Percentiles rank a stretch among this genome's conserved stretches.
phyloP scores from a whole-genome alignment of 2,329 filamentous ascomycete genomes.

The Paecilomyces sp. region DNA sequence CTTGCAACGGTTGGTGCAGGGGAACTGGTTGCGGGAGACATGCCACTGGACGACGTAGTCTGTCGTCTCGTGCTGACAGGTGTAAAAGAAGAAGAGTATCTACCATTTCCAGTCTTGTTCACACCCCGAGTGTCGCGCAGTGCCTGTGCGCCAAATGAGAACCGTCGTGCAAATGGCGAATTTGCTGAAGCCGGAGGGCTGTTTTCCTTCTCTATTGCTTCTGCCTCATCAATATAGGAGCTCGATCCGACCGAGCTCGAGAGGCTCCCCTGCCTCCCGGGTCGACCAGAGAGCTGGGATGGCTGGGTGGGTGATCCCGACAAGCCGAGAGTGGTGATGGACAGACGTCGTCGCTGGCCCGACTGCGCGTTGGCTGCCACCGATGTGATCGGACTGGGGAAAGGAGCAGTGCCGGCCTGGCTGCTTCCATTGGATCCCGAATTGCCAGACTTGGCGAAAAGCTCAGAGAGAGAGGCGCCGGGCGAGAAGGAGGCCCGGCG shows the following conservation, averaged over 20 bases:
- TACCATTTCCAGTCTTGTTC: constrained; percentile 56
- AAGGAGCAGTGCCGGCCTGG: constrained; percentile 5
- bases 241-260: constrained; percentile 52
- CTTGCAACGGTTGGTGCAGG: constrained; percentile 26
- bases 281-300: constrained; percentile 44
- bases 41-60: constrained; percentile 16
- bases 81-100: constrained; percentile 41
- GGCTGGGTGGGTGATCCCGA: constrained; percentile 60
- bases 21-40: constrained; percentile 11
- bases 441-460: constrained; percentile 27
- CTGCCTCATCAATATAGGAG: constrained; percentile 33
- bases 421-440: constrained; percentile 9
- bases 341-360: constrained; percentile 58
- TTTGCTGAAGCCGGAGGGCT: constrained; percentile 51
- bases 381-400: constrained; percentile 44
- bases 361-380: constrained; percentile 43
- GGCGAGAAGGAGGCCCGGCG: constrained; percentile 43
- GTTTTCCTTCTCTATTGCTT: constrained; percentile 63
- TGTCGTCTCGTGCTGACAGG: constrained; percentile 17
- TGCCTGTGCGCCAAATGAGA: constrained; percentile 84
- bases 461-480: constrained; percentile 32
- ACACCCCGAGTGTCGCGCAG: constrained; percentile 61
- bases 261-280: constrained; percentile 57
- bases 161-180: constrained; percentile 66
- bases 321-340: constrained; percentile 67